Evolutionary conservation across 768 basidiomycete species (phyloP).

Genomic region (Agaricus sinodeliciosus): DNA sequence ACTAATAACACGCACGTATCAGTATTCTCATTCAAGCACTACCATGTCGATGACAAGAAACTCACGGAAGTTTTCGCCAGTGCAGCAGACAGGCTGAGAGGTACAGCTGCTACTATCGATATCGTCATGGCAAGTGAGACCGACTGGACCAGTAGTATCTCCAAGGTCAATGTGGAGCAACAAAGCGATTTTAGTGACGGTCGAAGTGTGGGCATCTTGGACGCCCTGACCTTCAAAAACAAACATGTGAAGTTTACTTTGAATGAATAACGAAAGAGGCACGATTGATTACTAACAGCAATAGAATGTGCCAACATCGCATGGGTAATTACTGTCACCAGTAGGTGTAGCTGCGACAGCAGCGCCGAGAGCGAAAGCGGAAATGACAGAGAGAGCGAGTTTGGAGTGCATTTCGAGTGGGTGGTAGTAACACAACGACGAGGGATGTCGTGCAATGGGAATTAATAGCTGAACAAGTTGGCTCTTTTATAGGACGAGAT

Average conservation of each 20-base stretch:
- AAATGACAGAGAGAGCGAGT: constrained; percentile 8
- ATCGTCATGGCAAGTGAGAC: constrained; percentile 1
- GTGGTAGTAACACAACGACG: background rate
- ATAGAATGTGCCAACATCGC: constrained; percentile 8
- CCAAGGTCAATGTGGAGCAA: constrained; percentile 6
- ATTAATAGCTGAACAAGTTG: too few relatives aligned
- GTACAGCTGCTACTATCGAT: constrained; percentile 8
- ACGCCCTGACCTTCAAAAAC: background rate
- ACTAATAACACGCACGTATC: background rate
- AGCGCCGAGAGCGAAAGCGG: constrained; percentile 7
- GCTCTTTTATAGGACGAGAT: too few relatives aligned
- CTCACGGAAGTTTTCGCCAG: constrained; percentile 6
- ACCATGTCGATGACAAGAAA: background rate
- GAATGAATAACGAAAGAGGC: background rate
- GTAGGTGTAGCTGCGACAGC: background rate
- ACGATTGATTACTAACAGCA: constrained; percentile 7
- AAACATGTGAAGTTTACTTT: too few relatives aligned
- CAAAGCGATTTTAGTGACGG: background rate
- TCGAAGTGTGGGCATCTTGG: background rate
- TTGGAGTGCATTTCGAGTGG: constrained; percentile 11
- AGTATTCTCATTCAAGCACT: background rate
- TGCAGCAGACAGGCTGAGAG: constrained; percentile 6
- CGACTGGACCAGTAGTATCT: constrained; percentile 3
- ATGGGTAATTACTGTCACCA: background rate
- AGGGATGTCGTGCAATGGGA: background rate